Evolutionary conservation across 2,329 filamentous ascomycete species (phyloP).

Genomic region (Torrubiellomyces zombiae): DNA sequence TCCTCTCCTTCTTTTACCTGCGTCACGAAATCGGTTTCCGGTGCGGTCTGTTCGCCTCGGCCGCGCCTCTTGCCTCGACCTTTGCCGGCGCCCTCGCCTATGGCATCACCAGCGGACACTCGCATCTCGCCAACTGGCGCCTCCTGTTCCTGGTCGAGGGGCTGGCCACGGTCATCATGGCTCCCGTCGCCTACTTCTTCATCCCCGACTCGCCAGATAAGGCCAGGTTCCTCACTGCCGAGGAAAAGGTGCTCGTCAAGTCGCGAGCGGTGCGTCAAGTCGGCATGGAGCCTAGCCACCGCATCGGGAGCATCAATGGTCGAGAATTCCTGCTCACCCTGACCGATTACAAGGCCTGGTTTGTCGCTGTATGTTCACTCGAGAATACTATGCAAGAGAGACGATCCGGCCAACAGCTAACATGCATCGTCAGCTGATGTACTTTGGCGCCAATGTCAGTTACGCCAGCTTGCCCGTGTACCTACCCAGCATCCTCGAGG

Average conservation of each 20-base stretch:
- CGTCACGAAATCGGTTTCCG: conserved; percentile 15
- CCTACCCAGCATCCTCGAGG: conserved; percentile 22
- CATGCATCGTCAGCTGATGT: conserved; percentile 19
- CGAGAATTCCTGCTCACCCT: conserved; percentile 17
- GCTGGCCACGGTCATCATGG: conserved; percentile 12
- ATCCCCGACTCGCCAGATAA: conserved; percentile 14
- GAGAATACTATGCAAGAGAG: conserved; percentile 1
- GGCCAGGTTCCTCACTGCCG: conserved; percentile 11
- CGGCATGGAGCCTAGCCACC: conserved; percentile 4
- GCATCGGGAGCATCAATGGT: conserved; percentile 7
- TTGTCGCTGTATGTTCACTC: conserved; percentile 4
- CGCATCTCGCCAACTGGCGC: conserved; percentile 12
- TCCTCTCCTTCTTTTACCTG: conserved; percentile 17
- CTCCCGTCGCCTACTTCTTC: conserved; percentile 12
- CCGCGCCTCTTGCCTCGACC: conserved; percentile 15
- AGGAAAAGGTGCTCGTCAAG: conserved; percentile 10
- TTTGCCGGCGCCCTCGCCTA: conserved; percentile 18
- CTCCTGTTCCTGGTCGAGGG: conserved; percentile 16
- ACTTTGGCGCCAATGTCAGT: conserved; percentile 21
- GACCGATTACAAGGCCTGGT: conserved; percentile 14
- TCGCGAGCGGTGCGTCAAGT: conserved; percentile 9
- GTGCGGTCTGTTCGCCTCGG: conserved; percentile 11
- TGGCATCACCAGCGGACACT: conserved; percentile 13
- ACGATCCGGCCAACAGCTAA: conserved; percentile 17
- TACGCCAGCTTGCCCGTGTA: conserved; percentile 23